These are phyloP conservation scores for Globisporangium nunn DNA, from an alignment of 352 stramenopile genomes.

Conservation along the genomic window DNA sequence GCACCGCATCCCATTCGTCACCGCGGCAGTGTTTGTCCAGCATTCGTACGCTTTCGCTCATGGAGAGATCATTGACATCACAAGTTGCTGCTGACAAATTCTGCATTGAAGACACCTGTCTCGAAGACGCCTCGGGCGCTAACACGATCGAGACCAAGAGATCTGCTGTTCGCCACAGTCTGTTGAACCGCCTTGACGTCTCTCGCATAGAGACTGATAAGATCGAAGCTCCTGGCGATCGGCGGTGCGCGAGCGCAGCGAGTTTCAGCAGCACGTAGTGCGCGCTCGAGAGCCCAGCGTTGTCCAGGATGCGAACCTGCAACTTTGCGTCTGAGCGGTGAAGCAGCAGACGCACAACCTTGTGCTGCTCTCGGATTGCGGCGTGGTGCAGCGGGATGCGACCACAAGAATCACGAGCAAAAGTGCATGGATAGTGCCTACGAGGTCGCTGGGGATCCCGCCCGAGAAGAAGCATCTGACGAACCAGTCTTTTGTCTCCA, in stretches of 20 bases:
- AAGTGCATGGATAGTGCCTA: constrained; percentile 9
- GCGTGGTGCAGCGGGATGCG: constrained; percentile 48
- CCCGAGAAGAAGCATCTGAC: constrained; percentile 12
- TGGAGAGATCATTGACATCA: neutral
- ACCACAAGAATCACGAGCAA: constrained; percentile 31
- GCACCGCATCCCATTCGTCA: constrained; percentile 43
- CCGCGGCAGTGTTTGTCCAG: constrained; percentile 38
- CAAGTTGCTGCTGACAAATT: neutral
- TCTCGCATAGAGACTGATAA: constrained; percentile 9
- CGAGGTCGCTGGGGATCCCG: neutral
- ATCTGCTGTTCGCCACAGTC: constrained; percentile 5
- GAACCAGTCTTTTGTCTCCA: constrained; percentile 16
- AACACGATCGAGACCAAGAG: neutral
- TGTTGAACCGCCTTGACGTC: constrained; percentile 20
- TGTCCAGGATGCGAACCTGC: constrained; percentile 36
- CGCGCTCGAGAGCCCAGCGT: constrained; percentile 23
- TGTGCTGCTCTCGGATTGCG: constrained; percentile 28
- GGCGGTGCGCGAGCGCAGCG: constrained; percentile 13
- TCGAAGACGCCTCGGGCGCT: neutral
- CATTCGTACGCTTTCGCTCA: neutral
- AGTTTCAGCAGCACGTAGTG: constrained; percentile 50
- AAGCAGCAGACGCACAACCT: constrained; percentile 26
- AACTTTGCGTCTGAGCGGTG: constrained; percentile 24
- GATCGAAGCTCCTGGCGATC: neutral
- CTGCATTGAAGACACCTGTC: too few relatives aligned